Evolutionary conservation across 495 filamentous ascomycete genomes (phyloP).

Genomic region (Astrothelium subdiscretum): DNA sequence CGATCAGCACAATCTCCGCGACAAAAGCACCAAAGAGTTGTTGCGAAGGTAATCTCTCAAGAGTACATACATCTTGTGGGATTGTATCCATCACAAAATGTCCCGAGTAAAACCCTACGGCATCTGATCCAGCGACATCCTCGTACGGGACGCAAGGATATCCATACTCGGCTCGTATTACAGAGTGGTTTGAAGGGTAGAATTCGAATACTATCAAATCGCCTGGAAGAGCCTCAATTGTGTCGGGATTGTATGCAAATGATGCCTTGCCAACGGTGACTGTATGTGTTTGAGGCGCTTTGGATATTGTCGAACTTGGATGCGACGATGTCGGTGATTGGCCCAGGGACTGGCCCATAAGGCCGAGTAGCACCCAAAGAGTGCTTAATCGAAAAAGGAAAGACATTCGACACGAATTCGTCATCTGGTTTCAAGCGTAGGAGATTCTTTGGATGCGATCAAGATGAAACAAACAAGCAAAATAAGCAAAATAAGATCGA

Average conservation of each 20-base stretch:
- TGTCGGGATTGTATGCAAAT: neutral
- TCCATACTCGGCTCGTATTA: conserved; percentile 42
- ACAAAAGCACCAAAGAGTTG: neutral
- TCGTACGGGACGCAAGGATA: conserved; percentile 51
- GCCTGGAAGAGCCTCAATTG: conserved; percentile 16
- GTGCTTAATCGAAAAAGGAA: neutral
- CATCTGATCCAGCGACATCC: conserved; percentile 23
- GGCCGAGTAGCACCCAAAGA: neutral
- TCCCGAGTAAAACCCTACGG: conserved; percentile 7
- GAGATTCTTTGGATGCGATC: neutral
- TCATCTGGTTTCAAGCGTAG: neutral
- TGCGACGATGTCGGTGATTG: neutral
- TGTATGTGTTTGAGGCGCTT: neutral
- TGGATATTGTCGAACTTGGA: neutral
- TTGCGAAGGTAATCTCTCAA: neutral
- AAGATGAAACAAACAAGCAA: neutral
- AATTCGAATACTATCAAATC: conserved; percentile 41
- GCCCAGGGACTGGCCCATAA: neutral
- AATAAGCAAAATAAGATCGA: neutral
- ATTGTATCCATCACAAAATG: neutral
- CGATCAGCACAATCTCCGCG: neutral
- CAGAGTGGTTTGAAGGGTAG: conserved; percentile 48
- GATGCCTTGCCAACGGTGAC: neutral
- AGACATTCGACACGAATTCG: neutral
- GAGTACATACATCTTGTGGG: neutral